These are phyloP conservation scores for Micromonas commoda DNA, from an alignment of 139 green algal genomes.

Conservation along the genomic window DNA sequence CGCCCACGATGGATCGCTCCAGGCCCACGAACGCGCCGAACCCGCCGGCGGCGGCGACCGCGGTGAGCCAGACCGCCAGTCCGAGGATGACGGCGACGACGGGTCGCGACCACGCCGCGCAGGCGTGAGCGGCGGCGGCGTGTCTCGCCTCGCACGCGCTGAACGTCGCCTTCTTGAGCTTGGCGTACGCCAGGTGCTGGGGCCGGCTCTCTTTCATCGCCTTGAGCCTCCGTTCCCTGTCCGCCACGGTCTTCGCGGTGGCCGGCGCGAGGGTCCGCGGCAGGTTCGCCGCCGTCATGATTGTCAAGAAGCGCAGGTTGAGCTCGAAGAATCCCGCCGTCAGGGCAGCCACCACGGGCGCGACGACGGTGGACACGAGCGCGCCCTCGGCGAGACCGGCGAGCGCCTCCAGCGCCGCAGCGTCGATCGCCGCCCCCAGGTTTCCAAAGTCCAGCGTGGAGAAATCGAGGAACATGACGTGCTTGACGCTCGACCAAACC, in stretches of 20 bases:
- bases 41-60: too few species aligned
- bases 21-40: neutral
- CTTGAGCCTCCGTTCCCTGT: neutral
- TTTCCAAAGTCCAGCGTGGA: neutral
- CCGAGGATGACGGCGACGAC: neutral
- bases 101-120: neutral
- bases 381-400: neutral
- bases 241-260: neutral
- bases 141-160: neutral
- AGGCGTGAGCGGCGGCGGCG: too few species aligned
- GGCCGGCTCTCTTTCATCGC: neutral
- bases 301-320: neutral
- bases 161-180: neutral
- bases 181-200: neutral
- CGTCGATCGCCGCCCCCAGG: neutral
- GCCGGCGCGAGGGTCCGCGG: neutral
- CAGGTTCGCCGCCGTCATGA: neutral
- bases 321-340: neutral
- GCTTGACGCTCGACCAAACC: neutral
- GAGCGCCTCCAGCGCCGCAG: neutral
- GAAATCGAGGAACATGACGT: neutral
- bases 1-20: too few species aligned
- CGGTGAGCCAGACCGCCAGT: neutral
- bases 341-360: neutral
- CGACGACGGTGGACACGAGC: constrained; percentile 2